A percentile compares a stretch with the other conserved stretches of the same genome.
These are phyloP conservation scores for Picea abies DNA, from an alignment of 83 land plant genomes.

Conservation along the genomic window DNA sequence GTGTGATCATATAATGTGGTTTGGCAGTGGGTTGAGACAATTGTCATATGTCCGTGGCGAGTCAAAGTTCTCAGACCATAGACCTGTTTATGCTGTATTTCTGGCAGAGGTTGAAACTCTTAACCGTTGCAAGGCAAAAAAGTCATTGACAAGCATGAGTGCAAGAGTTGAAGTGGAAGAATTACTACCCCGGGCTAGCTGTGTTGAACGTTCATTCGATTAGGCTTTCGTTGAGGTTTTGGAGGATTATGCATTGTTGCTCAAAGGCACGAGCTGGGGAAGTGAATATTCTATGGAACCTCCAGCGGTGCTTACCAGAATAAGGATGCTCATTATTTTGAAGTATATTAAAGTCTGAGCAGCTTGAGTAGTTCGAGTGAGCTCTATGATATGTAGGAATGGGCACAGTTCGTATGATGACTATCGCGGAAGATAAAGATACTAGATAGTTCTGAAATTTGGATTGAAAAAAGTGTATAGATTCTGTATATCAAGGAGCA, in stretches of 20 bases:
- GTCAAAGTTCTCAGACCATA: no score
- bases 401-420: background rate
- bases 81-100: no score
- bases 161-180: no score
- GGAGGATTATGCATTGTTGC: background rate
- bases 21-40: no score
- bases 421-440: background rate
- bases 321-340: background rate
- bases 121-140: no score
- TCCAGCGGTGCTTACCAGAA: background rate
- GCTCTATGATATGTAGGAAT: background rate
- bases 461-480: background rate
- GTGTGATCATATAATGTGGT: no score
- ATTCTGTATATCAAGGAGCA: background rate
- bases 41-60: no score
- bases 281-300: background rate
- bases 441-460: background rate
- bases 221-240: background rate
- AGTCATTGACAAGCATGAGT: no score
- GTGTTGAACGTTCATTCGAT: no score
- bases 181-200: no score
- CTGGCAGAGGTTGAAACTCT: no score
- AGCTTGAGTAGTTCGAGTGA: background rate
- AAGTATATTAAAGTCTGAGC: background rate
- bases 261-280: background rate